phyloP scores from a whole-genome alignment of 164 flowering plant genomes.

The Magnolia officinalis region DNA sequence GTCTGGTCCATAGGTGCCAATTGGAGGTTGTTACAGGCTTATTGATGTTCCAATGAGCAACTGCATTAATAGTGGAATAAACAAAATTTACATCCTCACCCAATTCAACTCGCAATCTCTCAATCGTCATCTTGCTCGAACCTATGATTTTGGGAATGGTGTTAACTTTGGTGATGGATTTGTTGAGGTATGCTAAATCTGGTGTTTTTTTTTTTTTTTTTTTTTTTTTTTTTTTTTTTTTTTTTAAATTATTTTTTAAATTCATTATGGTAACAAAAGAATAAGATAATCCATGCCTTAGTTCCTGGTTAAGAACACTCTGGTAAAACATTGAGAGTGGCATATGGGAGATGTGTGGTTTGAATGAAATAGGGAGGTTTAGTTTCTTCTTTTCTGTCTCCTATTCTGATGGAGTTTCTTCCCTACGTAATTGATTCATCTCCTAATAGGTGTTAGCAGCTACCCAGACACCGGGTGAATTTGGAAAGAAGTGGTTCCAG shows the following conservation, averaged over 20 bases:
- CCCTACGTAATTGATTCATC: not conserved
- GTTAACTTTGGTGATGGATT: constrained; percentile 87
- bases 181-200: constrained; percentile 64
- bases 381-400: not conserved
- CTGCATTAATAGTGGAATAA: constrained; percentile 88
- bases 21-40: constrained; percentile 91
- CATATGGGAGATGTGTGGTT: not conserved
- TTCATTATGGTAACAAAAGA: not conserved
- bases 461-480: constrained; percentile 87
- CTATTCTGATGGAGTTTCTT: not conserved
- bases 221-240: not conserved
- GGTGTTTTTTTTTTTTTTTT: not conserved
- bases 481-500: constrained; percentile 64
- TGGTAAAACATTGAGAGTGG: not conserved
- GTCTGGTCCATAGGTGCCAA: constrained; percentile 58
- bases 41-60: constrained; percentile 98
- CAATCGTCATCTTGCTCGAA: constrained; percentile 77
- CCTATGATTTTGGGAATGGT: constrained; percentile 75
- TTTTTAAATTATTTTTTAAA: not conserved
- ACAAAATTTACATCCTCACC: constrained; percentile 84
- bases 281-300: not conserved
- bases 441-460: constrained; percentile 75
- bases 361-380: not conserved
- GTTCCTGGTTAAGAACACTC: not conserved
- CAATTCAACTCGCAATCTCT: constrained; percentile 91